phyloP scores from a whole-genome alignment of 257 asterid species.

The Nicotiana tabacum region DNA sequence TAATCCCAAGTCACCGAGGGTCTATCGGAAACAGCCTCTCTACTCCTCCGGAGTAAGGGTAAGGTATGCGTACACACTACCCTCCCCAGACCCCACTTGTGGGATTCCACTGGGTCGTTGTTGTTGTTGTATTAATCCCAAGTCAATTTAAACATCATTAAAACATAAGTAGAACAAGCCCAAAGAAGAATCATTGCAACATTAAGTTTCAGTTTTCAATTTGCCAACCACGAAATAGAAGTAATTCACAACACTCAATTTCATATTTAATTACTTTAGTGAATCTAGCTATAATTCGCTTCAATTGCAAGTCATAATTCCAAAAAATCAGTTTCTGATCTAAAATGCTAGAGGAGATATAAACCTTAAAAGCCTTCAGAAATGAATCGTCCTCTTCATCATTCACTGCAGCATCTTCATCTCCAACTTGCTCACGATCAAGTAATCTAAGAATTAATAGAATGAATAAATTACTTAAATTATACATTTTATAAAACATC shows the following conservation, averaged over 20 bases:
- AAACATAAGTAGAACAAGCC: not conserved
- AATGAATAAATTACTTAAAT: conserved; percentile 1
- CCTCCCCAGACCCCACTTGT: no score
- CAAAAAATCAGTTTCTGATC: not conserved
- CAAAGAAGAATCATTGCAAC: not conserved
- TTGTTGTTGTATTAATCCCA: not conserved
- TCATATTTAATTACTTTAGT: not conserved
- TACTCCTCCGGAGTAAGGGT: no score
- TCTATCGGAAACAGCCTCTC: no score
- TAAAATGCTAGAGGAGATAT: conserved; percentile 4
- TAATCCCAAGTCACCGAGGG: not conserved
- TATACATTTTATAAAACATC: not conserved
- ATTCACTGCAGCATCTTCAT: conserved; percentile 71
- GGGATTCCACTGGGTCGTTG: no score
- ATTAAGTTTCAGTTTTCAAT: not conserved
- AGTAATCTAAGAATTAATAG: conserved; percentile 52
- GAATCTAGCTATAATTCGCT: not conserved
- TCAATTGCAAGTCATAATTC: not conserved
- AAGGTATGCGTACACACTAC: no score
- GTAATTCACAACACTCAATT: not conserved
- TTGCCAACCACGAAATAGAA: not conserved
- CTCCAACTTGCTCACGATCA: conserved; percentile 77
- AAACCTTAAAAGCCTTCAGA: conserved; percentile 94
- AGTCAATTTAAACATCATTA: not conserved
- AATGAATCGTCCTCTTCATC: conserved; percentile 95